Evolutionary conservation across 2,329 filamentous ascomycete genomes (phyloP).

Genomic region (Penicillium sp.): DNA sequence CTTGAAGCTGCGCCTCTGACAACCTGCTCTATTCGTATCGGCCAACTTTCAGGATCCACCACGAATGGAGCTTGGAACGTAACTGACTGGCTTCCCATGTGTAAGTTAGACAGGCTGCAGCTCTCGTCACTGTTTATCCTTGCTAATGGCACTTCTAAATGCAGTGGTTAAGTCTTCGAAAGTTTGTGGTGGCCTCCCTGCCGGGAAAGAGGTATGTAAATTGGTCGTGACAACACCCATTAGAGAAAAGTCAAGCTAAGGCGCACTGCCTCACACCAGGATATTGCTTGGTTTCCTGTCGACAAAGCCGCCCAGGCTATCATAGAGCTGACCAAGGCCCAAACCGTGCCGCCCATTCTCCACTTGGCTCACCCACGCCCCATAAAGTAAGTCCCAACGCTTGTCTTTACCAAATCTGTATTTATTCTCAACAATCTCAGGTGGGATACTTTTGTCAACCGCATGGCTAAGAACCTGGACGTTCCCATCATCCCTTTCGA

Average conservation of each 20-base stretch:
- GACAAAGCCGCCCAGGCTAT: not conserved
- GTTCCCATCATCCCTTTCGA: not conserved
- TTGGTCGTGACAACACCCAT: not conserved
- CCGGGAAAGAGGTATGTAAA: not conserved
- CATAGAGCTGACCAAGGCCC: not conserved
- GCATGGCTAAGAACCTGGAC: not conserved
- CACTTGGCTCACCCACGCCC: not conserved
- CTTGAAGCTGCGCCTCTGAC: not conserved
- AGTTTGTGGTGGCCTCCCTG: not conserved
- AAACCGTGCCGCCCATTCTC: not conserved
- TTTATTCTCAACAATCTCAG: not conserved
- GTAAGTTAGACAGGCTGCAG: not conserved
- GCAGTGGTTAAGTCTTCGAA: not conserved
- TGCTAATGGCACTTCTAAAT: not conserved
- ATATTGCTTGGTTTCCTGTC: not conserved
- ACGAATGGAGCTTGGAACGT: not conserved
- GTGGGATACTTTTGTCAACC: not conserved
- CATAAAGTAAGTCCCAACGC: not conserved
- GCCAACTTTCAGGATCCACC: not conserved
- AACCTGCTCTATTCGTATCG: not conserved
- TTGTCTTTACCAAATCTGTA: not conserved
- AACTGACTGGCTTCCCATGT: not conserved
- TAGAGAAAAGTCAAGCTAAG: not conserved
- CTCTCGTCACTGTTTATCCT: not conserved
- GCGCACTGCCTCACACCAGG: not conserved